Evolutionary conservation across 2,329 filamentous ascomycete species (phyloP), one percentile per base, ranked within the genome.

Genomic region (Aspergillus piperis): DNA sequence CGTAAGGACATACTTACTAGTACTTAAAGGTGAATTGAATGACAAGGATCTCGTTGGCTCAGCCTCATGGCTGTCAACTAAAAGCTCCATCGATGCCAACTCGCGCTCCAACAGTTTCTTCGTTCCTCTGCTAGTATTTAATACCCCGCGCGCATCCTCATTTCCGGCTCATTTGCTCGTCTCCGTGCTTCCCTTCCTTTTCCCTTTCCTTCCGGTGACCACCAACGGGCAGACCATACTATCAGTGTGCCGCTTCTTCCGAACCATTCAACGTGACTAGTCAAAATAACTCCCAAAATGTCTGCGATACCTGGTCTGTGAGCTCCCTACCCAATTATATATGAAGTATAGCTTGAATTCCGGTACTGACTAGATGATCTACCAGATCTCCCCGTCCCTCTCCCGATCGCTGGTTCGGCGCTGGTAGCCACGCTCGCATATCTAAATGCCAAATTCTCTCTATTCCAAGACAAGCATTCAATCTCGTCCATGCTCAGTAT

Each of bases 391-490:
- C 75, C 78, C 58, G 60, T 79, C 36, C 75, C 78, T 17, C 65
- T 78, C 47, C 67, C 73, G 48, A 61, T 80, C 42, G 80, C 86
- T 6, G 78, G 83, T 27, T 86, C 89, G 17, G 88, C 88, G 15
- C 83, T 86, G 48, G 82, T 84, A 30, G 89, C 90, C 4, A 83
- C 84, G 3, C 78, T 89, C n/a, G 89, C 90, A 32, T 96, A 96
- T 73, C 75, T 94, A 67, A 91, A 95, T 71, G 92, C 90, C 44
- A 87, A 85, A 72, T 83, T 83, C 60, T 82, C 84, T 6, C 67
- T 93, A 48, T 87, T 81, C 72, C 87, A 90, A 71, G 92, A 96
- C 74, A 73, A 80, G 47, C 72, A 77, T 7, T 73, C 92, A 15
- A 69, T 94, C n/a, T 80, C 78, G 36, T 82, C 82, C 55, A 75